Evolutionary conservation across 225 moss, liverwort and hornwort species (phyloP), one percentile per base, ranked within the genome.

Genomic region (Lunularia cruciata): DNA sequence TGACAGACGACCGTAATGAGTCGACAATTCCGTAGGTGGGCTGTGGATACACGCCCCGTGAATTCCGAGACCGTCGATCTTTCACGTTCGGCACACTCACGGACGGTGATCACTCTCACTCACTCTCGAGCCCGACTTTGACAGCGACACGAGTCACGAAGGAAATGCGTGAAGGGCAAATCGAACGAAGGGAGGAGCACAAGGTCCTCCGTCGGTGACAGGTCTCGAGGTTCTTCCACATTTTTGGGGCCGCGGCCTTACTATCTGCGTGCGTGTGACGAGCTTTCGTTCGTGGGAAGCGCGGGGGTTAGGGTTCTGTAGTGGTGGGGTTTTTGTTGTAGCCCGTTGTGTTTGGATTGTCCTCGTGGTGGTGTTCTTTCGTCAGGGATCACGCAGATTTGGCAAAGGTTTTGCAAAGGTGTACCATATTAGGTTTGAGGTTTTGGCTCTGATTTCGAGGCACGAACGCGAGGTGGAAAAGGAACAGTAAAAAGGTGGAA

Each of bases 361-460:
- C 23, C 36, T 58, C 15, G 1, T 48, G n/a, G n/a, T n/a, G n/a
- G n/a, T 6, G 34, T 58, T 36, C 58, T 5, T 19, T 58, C 34
- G 0, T 35, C 38, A 4, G 25, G 3, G 60, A 11, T 30, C 2
- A 20, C 42, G 14, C 4, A 26, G 39, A 6, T 42, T 4, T 2
- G n/a, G 10, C 2, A 39, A 13, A 36, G 3, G 28, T 26, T 8
- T 45, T 16, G 45, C 27, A 43, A 15, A 46, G 26, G 63, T 63
- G 63, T 63, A 63, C 27, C 28, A 63, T 63, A 63, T 16, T 6
- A 63, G 63, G 60, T 39, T 38, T 46, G 63, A 63, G 63, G 45
- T 63, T 63, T 45, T 63, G 63, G 16, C 26, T 31, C 3, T 15
- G 14, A 40, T 6, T 40, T 5, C 4, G 63, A 36, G 63, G 63